A percentile compares a stretch with the other conserved stretches of the same genome.
Conservation (phyloP, 345 rosid genomes). For the Eucalyptus fibrosa region DNA sequence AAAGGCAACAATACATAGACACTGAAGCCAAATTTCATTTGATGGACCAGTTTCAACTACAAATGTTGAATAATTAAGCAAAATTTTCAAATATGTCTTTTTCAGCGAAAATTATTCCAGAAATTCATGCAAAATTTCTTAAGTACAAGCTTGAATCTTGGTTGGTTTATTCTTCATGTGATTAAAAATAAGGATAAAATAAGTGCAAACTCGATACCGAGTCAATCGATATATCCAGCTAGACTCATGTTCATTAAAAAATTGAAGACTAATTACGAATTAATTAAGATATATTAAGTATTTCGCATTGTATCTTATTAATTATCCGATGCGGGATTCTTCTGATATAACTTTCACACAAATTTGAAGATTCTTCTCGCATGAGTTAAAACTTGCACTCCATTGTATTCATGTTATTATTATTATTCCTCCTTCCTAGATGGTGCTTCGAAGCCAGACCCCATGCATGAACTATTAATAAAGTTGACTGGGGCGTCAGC, state of each 20-base stretch:
- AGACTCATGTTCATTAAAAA: fast-evolving
- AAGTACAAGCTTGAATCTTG: not conserved
- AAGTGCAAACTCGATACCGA: not conserved
- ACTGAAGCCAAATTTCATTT: not conserved
- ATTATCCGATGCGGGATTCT: not conserved
- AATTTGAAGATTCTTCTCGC: not conserved
- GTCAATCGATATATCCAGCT: not conserved
- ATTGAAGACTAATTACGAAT: not conserved
- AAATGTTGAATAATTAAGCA: not conserved
- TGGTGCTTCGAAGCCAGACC: not conserved
- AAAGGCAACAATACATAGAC: not conserved
- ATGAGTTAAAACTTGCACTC: not conserved
- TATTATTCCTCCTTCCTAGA: not conserved
- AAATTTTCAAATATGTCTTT: not conserved
- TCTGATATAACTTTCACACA: no score
- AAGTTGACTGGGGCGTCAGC: not conserved
- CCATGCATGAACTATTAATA: not conserved
- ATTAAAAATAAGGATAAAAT: not conserved
- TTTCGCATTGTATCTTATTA: fast-evolving
- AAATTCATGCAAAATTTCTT: not conserved
- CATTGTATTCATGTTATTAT: not conserved
- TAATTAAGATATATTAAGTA: not conserved
- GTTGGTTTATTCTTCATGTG: not conserved
- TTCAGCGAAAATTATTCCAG: not conserved
- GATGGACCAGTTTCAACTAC: not conserved